Base-by-base conservation (phyloP, 441 rosid species). In the Bruguiera hainesii region DNA sequence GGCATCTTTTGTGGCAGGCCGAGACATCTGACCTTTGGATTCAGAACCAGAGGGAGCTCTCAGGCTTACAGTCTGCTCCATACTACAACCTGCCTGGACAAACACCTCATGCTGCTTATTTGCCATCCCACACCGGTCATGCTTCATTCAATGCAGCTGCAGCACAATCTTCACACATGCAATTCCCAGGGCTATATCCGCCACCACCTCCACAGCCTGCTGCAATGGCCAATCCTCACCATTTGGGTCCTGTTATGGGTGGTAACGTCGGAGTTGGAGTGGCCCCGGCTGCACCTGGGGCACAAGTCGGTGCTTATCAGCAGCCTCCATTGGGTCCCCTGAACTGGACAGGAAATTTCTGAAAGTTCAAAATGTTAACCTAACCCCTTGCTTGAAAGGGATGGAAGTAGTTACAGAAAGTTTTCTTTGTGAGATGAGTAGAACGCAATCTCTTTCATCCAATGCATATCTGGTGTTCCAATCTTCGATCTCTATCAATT, bases 21-120 rank as follows among this genome's bases (percentile, higher is more conserved):
- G 98, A 89, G 79, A 71, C 95, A 55, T 87, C 98, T 25, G 98
- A 93, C 76, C 84, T 93, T 25, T 93, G 98, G 98, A 80, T 93
- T 77, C 93, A 83, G 76, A 91, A 91, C 76, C 91, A 87, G 2
- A 86, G 97, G 74, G 97, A 91, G 56, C 72, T 86, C 30, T 77
- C 84, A 3, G 82, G 87, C 59, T 50, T 87, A 80, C 98, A 90
- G 56, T 85, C 97, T 26, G 76, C 85, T 62, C 86, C 80, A 9
- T 91, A 86, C 81, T 91, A 93, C 80, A 87, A 89, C 65, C 73
- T 93, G 76, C 82, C 93, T 25, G 92, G 89, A 61, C 98, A 93
- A 83, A 65, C 95, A 2, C 90, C 96, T 51, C 97, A 87, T 76
- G 85, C 87, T 57, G 84, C 97, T 35, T 93, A 87, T 73, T 26